Base-by-base conservation (phyloP, 2,329 filamentous ascomycete genomes). In the Xylaria sp. region DNA sequence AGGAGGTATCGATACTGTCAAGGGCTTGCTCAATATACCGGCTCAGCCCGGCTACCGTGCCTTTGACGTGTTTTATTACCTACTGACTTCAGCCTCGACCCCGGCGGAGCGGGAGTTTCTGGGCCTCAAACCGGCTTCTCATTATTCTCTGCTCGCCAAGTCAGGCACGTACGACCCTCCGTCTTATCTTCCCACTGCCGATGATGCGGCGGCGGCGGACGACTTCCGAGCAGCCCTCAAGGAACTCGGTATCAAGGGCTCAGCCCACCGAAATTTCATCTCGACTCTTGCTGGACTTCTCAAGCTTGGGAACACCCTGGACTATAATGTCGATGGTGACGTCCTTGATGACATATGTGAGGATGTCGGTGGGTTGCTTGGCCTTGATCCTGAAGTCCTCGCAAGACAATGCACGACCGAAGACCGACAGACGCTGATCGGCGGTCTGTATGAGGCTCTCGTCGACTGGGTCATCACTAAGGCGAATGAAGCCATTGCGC, bases 31-130 rank as follows among this genome's bases (percentile, higher is more conserved):
- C 16, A 86, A 89, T 52, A 85, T 99, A 16, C 90, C 94, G 0
- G 73, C 86, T 0, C 86, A 96, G 68, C 69, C 85, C 6, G 94
- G 94, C 11, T 91, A 91, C 72, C 87, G 94, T 59, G 94, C 93
- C 2, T 99, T 99, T 64, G 93, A 99, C 68, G 94, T 96, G 45
- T 97, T 99, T 69, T 97, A 99, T 76, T 97, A 97, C 66, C 84
- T 99, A 1, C 81, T 97, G 39, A 95, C 92, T 0, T 92, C 90
- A n/a, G 89, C 90, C 0, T 96, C 94, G 0, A 94, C 91, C 1
- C 86, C 89, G 3, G 88, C 91, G 1, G 94, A 99, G 74, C 82
- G 91, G 51, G 93, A 97, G 69, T 96, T 92, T 56, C 77, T 99
- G 13, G 86, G 89, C 21, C 81, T 99, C 24, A 89, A 91, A 73